phyloP scores from a whole-genome alignment of 768 basidiomycete species.

The Lentinus tigrinus region DNA sequence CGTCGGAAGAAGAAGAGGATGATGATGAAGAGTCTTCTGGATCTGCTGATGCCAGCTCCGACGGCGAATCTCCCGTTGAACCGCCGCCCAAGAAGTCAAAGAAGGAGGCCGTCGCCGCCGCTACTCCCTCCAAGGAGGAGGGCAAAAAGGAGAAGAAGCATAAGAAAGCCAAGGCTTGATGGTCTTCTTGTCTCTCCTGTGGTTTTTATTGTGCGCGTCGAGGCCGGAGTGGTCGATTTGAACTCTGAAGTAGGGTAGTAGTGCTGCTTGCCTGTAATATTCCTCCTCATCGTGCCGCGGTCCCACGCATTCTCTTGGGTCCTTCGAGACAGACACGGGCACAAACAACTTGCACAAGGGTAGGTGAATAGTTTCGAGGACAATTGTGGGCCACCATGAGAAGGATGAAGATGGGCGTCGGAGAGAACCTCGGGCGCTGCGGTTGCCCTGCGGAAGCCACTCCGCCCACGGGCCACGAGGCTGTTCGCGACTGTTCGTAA shows the following conservation, averaged over 20 bases:
- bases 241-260: not conserved
- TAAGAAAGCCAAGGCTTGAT: conserved; percentile 37
- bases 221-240: not conserved
- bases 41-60: conserved; percentile 23
- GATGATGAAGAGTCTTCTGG: conserved; percentile 35
- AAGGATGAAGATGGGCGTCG: conserved; percentile 4
- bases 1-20: conserved; percentile 11
- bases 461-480: not conserved
- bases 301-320: not conserved
- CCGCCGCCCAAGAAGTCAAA: conserved; percentile 28
- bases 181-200: not conserved
- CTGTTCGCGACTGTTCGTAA: not conserved
- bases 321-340: not conserved
- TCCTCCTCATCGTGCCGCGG: not conserved
- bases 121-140: conserved; percentile 26
- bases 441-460: not conserved
- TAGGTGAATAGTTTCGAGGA: no score
- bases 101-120: conserved; percentile 15
- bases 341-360: not conserved
- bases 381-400: not conserved
- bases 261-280: no score
- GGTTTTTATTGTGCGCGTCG: not conserved
- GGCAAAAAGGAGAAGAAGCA: conserved; percentile 44
- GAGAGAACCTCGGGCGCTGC: not conserved
- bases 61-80: conserved; percentile 22